Conservation (phyloP, 768 basidiomycete genomes). For the Kwoniella botswanensis region DNA sequence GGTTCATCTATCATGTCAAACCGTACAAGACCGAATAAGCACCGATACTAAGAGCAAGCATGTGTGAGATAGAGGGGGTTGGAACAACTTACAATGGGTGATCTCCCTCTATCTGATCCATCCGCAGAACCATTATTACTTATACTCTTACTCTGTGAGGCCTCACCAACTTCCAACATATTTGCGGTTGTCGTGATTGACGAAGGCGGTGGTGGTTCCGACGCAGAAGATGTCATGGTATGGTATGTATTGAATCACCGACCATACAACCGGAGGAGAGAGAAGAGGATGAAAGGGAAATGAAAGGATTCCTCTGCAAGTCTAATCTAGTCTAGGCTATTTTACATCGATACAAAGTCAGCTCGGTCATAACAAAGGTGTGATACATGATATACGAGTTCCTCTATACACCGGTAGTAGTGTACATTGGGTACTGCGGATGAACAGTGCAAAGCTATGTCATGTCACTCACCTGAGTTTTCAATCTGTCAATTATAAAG, state of each 20-base stretch:
- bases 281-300: background rate
- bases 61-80: too few relatives aligned
- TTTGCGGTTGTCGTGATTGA: background rate
- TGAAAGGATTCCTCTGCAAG: background rate
- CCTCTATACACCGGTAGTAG: background rate
- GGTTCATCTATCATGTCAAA: constrained; percentile 7
- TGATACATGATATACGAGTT: background rate
- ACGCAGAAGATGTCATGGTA: constrained; percentile 19
- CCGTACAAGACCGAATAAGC: background rate
- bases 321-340: background rate
- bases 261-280: background rate
- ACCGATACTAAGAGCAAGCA: too few relatives aligned
- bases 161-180: constrained; percentile 7
- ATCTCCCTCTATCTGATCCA: constrained; percentile 19
- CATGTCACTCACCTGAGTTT: background rate
- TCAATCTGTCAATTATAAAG: background rate
- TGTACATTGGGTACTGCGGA: background rate
- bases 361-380: background rate
- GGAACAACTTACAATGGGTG: constrained; percentile 19
- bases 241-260: background rate
- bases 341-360: background rate
- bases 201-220: constrained; percentile 3
- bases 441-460: constrained; percentile 5
- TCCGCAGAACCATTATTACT: constrained; percentile 9
- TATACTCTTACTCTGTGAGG: background rate